phyloP scores from a whole-genome alignment of 371 early-diverging fungal genomes.

The Rhizopus sp. region DNA sequence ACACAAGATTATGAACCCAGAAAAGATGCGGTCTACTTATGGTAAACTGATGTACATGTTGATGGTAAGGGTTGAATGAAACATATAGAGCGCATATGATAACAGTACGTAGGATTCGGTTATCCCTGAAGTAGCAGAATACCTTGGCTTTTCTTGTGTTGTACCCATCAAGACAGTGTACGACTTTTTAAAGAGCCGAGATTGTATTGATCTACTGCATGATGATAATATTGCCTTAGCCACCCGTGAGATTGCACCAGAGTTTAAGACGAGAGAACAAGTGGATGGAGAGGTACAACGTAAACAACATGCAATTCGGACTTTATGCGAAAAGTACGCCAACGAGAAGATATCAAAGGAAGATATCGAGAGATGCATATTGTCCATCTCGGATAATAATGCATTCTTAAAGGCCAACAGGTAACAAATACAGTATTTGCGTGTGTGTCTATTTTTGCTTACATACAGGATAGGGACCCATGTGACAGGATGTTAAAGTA shows the following conservation, averaged over 20 bases:
- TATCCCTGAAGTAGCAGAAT: conserved; percentile 83
- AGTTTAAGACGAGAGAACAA: conserved; percentile 74
- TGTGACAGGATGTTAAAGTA: conserved; percentile 92
- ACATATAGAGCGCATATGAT: too few relatives aligned
- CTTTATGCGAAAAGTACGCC: conserved; percentile 78
- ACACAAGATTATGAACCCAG: conserved; percentile 98
- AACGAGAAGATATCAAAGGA: conserved; percentile 58
- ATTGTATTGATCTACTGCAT: conserved; percentile 69
- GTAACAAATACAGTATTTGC: conserved; percentile 28
- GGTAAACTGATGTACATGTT: conserved; percentile 95
- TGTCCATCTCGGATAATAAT: conserved; percentile 96
- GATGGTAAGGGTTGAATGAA: conserved; percentile 44
- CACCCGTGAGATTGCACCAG: conserved; percentile 86
- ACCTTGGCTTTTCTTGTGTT: conserved; percentile 83
- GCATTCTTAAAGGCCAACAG: conserved; percentile 83
- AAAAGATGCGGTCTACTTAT: conserved; percentile 93
- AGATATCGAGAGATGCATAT: conserved; percentile 83
- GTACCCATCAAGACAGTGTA: conserved; percentile 89
- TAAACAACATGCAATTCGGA: conserved; percentile 89
- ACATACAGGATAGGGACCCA: conserved; percentile 71
- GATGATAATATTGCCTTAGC: conserved; percentile 84
- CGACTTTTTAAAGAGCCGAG: conserved; percentile 64
- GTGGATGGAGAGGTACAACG: conserved; percentile 84
- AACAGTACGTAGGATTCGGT: conserved; percentile 70
- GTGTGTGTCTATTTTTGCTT: not conserved